A percentile compares a stretch with the other conserved stretches of the same genome.
phyloP scores from a whole-genome alignment of 495 filamentous ascomycete genomes.

The Podospora fimiseda region DNA sequence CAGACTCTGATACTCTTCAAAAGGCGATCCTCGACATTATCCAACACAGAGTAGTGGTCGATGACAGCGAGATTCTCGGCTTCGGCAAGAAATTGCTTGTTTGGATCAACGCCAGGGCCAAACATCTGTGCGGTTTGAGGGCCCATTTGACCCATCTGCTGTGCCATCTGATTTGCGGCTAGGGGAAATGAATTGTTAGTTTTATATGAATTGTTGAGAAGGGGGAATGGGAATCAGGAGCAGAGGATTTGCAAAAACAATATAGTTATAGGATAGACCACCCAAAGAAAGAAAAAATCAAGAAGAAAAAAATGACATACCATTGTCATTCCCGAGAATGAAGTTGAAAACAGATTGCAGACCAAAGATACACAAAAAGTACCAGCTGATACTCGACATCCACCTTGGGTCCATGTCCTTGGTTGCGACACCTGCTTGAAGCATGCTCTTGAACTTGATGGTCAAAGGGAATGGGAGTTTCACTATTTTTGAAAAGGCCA shows the following conservation, averaged over 20 bases:
- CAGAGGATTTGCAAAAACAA: no score
- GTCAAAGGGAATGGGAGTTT: constrained; percentile 98
- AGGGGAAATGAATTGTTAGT: background rate
- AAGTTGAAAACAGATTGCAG: constrained; percentile 98
- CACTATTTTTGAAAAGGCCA: constrained; percentile 39
- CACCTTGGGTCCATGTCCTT: constrained; percentile 93
- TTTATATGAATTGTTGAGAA: no score
- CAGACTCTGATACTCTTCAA: constrained; percentile 49
- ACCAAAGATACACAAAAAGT: constrained; percentile 94
- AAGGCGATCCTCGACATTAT: constrained; percentile 79
- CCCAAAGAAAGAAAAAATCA: background rate
- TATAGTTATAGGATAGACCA: background rate
- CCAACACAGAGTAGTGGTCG: constrained; percentile 84
- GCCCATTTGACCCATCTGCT: constrained; percentile 84
- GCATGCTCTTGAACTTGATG: constrained; percentile 98
- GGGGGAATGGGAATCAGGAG: no score
- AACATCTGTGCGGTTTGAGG: constrained; percentile 65
- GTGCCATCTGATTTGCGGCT: constrained; percentile 92
- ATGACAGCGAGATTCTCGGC: constrained; percentile 93
- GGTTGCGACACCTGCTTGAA: constrained; percentile 92
- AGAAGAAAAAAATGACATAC: constrained; percentile 49
- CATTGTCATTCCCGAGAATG: constrained; percentile 89
- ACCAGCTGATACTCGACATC: constrained; percentile 98
- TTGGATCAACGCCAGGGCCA: constrained; percentile 87
- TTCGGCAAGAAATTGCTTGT: constrained; percentile 86